phyloP scores from a whole-genome alignment of 1,284 basidiomycete genomes.

The Cystobasidium slooffiae region DNA sequence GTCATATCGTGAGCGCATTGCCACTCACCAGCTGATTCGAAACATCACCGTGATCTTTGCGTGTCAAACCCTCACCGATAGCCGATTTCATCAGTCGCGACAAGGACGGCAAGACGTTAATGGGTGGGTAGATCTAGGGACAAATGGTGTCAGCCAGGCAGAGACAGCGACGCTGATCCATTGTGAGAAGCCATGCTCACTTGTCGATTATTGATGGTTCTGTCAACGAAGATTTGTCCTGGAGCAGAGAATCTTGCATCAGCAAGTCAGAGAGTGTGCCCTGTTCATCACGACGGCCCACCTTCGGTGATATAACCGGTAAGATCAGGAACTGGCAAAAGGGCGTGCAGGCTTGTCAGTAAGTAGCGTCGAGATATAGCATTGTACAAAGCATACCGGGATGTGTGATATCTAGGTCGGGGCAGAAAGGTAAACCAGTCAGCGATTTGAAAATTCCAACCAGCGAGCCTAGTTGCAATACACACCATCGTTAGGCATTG shows the following conservation, averaged over 20 bases:
- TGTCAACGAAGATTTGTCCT: slow-evolving; percentile 98
- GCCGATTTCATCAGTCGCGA: slow-evolving; percentile 99
- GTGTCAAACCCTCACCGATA: slow-evolving; percentile 94
- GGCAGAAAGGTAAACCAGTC: slow-evolving; percentile 34
- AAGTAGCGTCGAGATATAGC: neutral
- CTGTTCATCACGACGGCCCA: too few species aligned
- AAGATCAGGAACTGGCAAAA: slow-evolving; percentile 81
- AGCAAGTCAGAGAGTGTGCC: neutral
- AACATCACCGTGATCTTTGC: slow-evolving; percentile 98
- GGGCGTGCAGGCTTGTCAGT: neutral
- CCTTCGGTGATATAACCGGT: slow-evolving; percentile 95
- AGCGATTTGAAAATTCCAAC: too few species aligned
- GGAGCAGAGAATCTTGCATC: slow-evolving; percentile 94
- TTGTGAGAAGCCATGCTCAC: slow-evolving; percentile 23
- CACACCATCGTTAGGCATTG: slow-evolving; percentile 98
- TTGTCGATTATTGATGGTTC: slow-evolving; percentile 59
- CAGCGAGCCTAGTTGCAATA: too few species aligned
- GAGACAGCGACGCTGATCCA: neutral
- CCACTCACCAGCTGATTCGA: slow-evolving; percentile 85
- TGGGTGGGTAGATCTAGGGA: slow-evolving; percentile 97
- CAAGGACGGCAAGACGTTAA: slow-evolving; percentile 97
- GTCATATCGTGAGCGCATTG: slow-evolving; percentile 39
- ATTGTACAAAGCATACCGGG: slow-evolving; percentile 59
- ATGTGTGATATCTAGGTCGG: slow-evolving; percentile 87
- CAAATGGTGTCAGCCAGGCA: neutral